Conservation (phyloP, 495 filamentous ascomycete species). For the Xylaria acuta region DNA sequence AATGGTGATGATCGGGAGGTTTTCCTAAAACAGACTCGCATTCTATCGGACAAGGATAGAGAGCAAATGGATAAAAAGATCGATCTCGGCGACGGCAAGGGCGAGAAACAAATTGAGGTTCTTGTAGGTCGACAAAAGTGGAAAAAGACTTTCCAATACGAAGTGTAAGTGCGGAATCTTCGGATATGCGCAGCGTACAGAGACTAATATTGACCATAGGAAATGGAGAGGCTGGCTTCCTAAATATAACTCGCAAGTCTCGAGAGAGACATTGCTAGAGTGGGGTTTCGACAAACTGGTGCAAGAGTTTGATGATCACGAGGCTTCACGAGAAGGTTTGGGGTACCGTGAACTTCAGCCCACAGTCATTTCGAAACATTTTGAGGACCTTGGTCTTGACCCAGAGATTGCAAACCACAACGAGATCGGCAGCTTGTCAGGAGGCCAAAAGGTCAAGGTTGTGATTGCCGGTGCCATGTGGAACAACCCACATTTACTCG, state of each 20-base stretch:
- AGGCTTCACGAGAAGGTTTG: constrained; percentile 95
- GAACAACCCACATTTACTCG: constrained; percentile 97
- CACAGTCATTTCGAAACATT: constrained; percentile 94
- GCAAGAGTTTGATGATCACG: constrained; percentile 98
- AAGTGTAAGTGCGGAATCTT: constrained; percentile 66
- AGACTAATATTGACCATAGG: constrained; percentile 43
- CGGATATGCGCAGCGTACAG: background rate
- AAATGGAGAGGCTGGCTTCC: constrained; percentile 90
- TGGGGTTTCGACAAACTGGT: constrained; percentile 90
- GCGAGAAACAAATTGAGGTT: constrained; percentile 78
- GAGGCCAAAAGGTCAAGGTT: constrained; percentile 99
- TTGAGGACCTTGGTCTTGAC: constrained; percentile 94
- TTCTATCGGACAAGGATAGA: constrained; percentile 82
- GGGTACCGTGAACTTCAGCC: constrained; percentile 92
- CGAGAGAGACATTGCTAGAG: constrained; percentile 86
- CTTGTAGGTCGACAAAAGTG: constrained; percentile 97
- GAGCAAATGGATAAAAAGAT: constrained; percentile 89
- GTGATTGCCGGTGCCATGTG: constrained; percentile 98
- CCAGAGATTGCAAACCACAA: constrained; percentile 99
- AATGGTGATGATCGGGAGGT: constrained; percentile 98
- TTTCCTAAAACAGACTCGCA: constrained; percentile 93
- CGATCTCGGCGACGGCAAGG: constrained; percentile 82
- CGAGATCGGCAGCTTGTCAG: constrained; percentile 93
- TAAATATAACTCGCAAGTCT: constrained; percentile 91
- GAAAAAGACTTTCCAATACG: constrained; percentile 99